Base-by-base conservation (phyloP, 495 filamentous ascomycete species). In the Aspergillus saccharolyticus region DNA sequence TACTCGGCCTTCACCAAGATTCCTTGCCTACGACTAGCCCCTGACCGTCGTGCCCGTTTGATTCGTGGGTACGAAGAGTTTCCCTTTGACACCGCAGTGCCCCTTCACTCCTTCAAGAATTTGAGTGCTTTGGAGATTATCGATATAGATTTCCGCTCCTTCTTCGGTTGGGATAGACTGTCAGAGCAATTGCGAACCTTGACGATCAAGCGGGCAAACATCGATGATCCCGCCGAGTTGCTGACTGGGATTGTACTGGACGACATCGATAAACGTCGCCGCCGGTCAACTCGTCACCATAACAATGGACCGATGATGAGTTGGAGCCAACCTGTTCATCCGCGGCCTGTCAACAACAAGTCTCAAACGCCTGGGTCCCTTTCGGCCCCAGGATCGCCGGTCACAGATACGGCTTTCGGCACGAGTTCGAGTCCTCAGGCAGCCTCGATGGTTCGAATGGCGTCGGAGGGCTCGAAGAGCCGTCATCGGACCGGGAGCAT, bases 1-100 rank as follows among this genome's bases (percentile, higher is more conserved):
- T 98, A 96, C 72, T 96, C 94, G 18, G 90, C 94, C 55, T 97
- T 97, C 71, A 98, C 94, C 66, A 98, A 98, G 75, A 96, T 97
- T 54, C 94, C 94, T 3, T 96, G 89, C 63, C 77, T 98, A 44
- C 85, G 87, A 55, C 76, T 98, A 50, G 84, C 91, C 47, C 92
- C 92, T 8, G 94, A 97, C 71, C 90, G 89, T 72, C 89, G 89
- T 49, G 90, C 91, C 39, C 85, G 87, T 44, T 73, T 96, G 63
- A 96, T 98, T 60, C 81, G 85, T 57, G 93, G 92, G 28, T 97
- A 91, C 66, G 94, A 98, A 70, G 94, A 97, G 66, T 98, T 98
- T 65, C 94, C 94, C 3, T 96, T 98, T 70, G 94, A 98, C 68
- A 94, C 90, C 42, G 94, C 94, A n/a, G 94, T 98, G 22, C 94